A percentile compares a stretch with the other conserved stretches of the same genome.
Conservation (phyloP, 805 yeast genomes). For the Teunomyces tritomae region DNA sequence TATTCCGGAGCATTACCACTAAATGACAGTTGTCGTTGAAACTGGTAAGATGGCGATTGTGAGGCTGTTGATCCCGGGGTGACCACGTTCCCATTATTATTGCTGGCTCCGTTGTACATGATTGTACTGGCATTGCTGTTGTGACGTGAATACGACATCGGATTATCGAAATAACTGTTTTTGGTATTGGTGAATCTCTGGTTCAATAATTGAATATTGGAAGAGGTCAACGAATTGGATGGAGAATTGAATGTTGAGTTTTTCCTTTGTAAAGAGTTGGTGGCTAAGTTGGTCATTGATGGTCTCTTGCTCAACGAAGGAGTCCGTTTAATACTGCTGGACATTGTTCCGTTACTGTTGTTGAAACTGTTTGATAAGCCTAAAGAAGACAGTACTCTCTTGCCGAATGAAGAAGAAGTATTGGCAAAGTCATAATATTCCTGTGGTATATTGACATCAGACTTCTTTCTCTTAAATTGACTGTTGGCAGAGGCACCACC, state of each 20-base stretch:
- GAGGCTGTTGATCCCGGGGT: conserved; percentile 11
- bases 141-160: conserved; percentile 9
- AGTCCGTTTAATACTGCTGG: conserved; percentile 14
- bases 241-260: conserved; percentile 8
- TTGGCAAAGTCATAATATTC: conserved; percentile 11
- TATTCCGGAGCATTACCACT: conserved; percentile 1
- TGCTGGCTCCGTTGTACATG: conserved; percentile 3
- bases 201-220: neutral
- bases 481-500: conserved; percentile 11
- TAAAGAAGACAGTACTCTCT: conserved; percentile 14
- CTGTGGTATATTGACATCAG: conserved; percentile 28
- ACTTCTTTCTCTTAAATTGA: conserved; percentile 43
- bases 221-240: conserved; percentile 4
- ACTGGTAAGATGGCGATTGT: conserved; percentile 6
- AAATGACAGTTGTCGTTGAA: conserved; percentile 5
- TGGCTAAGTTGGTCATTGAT: conserved; percentile 13
- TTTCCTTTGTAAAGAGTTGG: conserved; percentile 9
- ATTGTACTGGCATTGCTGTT: conserved; percentile 9
- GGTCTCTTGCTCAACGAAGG: conserved; percentile 16
- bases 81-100: conserved; percentile 2
- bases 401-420: conserved; percentile 18
- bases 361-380: conserved; percentile 8
- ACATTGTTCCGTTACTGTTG: conserved; percentile 2
- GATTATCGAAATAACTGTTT: conserved; percentile 20
- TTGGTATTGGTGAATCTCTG: conserved; percentile 13